Base-by-base conservation (phyloP, 148 eudicot genomes). In the Chenopodium suecicum region DNA sequence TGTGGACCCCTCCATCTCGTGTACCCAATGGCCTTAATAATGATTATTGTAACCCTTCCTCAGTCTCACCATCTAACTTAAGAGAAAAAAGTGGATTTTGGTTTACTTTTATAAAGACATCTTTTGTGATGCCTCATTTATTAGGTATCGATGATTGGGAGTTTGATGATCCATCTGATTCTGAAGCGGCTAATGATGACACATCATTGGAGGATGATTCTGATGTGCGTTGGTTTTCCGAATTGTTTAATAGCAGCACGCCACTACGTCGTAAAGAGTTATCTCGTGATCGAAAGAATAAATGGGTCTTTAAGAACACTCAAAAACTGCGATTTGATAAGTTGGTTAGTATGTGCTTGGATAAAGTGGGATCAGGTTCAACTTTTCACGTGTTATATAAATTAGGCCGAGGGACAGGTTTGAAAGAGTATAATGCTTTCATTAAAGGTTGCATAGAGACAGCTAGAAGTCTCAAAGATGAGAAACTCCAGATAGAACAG, bases 381-480 rank as follows among this genome's bases (percentile, higher is more conserved):
- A 86, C 95, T 56, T 48, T 89, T 82, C 64, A 84, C 3, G 81
- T 90, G 27, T 88, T 97, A 79, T 85, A 80, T 83, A 97, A 79
- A 83, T 78, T 97, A 85, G 94, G 94, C n/a, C 89, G 90, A 65
- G 93, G 89, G 83, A 87, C 94, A 22, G 92, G 95, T 82, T 80
- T 87, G 65, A 90, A 94, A 82, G 98, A 94, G 78, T 97, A 84
- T 81, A 88, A 88, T 81, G 84, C 92, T 34, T 82, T 92, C 56
- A 85, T 97, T 64, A 64, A 78, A 79, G 74, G 89, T 50, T 92
- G 95, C 87, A 78, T 97, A 82, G 83, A 84, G 82, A 85, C 73
- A 54, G 97, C 95, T 75, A 89, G 88, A 83, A 84, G 74, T 62
- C 80, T 89, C 77, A 84, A 88, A 74, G 91, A 92, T 86, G 97